phyloP scores from a whole-genome alignment of 2,329 filamentous ascomycete genomes.

The Xylariaceae sp. region DNA sequence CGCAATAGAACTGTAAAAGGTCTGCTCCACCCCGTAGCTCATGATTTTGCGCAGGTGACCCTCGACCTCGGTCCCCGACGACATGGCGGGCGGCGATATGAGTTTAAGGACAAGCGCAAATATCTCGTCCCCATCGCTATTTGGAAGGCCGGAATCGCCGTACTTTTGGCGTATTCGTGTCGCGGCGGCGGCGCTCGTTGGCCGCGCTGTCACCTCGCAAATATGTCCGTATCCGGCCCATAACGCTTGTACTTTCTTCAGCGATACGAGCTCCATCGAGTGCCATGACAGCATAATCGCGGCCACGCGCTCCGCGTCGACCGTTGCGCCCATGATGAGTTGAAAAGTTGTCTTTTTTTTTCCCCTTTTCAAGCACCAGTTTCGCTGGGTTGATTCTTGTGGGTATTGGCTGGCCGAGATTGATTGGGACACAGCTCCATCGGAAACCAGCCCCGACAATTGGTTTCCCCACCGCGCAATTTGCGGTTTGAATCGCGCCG shows the following conservation, averaged over 20 bases:
- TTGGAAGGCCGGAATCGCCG: constrained; percentile 8
- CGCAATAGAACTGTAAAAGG: constrained; percentile 56
- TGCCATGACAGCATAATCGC: constrained; percentile 37
- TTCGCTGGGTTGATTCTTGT: neutral
- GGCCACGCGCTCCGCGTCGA: constrained; percentile 33
- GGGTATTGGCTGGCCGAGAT: neutral
- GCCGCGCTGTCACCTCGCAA: constrained; percentile 45
- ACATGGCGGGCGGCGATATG: constrained; percentile 45
- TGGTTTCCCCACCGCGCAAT: neutral
- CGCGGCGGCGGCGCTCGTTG: constrained; percentile 22
- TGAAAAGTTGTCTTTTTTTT: neutral
- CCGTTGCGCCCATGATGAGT: constrained; percentile 10
- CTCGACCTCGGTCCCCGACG: constrained; percentile 41
- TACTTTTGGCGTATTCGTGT: constrained; percentile 11
- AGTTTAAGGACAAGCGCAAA: constrained; percentile 52
- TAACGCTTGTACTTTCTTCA: constrained; percentile 37
- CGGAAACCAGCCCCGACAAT: neutral
- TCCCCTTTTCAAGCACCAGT: no score
- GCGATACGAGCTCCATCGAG: constrained; percentile 37
- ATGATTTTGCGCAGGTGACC: constrained; percentile 60
- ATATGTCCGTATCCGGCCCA: constrained; percentile 53
- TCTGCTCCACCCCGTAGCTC: constrained; percentile 62
- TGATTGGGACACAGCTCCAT: neutral
- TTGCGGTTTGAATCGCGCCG: no score
- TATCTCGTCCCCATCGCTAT: constrained; percentile 18